A percentile compares a stretch with the other conserved stretches of the same genome.
Evolutionary conservation across 129 eudicot genomes (phyloP).

Genomic region (Rutidosis leptorrhynchoides): DNA sequence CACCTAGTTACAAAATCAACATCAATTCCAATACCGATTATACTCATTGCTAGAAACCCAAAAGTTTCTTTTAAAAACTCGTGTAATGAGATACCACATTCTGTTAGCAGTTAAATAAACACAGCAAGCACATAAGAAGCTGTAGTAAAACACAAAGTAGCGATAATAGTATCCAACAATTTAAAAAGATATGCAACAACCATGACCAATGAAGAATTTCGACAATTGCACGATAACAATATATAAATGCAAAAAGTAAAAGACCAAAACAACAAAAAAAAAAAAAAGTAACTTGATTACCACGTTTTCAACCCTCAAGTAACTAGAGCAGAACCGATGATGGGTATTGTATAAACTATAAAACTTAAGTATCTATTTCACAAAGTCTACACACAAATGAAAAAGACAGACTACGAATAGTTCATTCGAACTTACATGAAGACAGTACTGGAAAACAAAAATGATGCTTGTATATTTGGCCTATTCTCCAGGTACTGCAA

Average conservation of each 20-base stretch:
- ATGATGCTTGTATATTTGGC: not conserved
- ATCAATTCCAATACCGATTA: too few species aligned
- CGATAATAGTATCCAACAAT: not conserved
- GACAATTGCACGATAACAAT: not conserved
- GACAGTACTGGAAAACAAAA: not conserved
- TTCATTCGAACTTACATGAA: not conserved
- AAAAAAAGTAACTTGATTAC: not conserved
- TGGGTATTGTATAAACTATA: not conserved
- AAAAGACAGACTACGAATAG: not conserved
- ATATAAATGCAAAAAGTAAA: too few species aligned
- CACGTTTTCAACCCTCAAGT: not conserved
- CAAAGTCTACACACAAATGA: not conserved
- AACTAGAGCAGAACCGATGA: not conserved
- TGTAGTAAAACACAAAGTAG: not conserved
- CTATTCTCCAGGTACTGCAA: slow-evolving; percentile 95
- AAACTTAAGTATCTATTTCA: not conserved
- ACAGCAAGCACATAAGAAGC: too few species aligned
- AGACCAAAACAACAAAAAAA: too few species aligned
- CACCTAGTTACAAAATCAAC: too few species aligned
- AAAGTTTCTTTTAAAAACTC: too few species aligned
- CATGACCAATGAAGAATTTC: not conserved
- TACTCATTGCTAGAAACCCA: too few species aligned
- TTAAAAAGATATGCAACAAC: not conserved
- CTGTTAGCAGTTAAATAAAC: too few species aligned
- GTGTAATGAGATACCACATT: too few species aligned